Base-by-base conservation (phyloP, 2,329 filamentous ascomycete genomes). In the Cladosporium sp. region DNA sequence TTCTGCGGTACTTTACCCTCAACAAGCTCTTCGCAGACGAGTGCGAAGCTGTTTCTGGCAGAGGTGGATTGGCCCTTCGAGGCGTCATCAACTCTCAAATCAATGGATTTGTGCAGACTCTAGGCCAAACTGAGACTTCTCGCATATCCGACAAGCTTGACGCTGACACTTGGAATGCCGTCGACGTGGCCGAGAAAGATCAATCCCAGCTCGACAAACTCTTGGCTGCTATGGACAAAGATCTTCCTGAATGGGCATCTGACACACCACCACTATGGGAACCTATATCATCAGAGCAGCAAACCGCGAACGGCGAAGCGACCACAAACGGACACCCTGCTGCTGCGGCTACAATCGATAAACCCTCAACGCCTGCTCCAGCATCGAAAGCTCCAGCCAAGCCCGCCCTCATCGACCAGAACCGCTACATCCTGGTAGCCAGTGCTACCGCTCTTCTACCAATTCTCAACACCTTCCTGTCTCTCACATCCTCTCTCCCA, bases 1-100 rank as follows among this genome's bases (percentile, higher is more conserved):
- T 95, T 72, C 75, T 94, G 43, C 84, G 90, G 38, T 94, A 94
- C 72, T 92, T 93, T 66, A 90, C 84, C 1, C 80, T 95, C 36
- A 94, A 93, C 67, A 79, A 91, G 7, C 84, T 91, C 58, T 94
- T 95, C 72, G 88, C 89, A 49, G 91, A 92, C 61, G 90, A 95
- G 71, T 94, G 90, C 68, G 90, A 95, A 73, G 88, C 89, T 15
- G 86, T 94, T 19, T 93, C 89, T 20, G 90, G 90, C 0, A 83
- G 89, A 59, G 89, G 89, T 60, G 89, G 90, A 8, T 87, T 86
- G 2, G 80, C 86, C 1, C 76, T 95, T 5, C 93, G 93, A 74
- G 89, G 83, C 17, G 83, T 92, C 34, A 88, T 95, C 60, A 92
- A 93, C 65, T 82, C 81, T 30, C 90, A 95, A 64, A 93, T 95